Conservation (phyloP, 441 rosid species). For the Brassica balearica region DNA sequence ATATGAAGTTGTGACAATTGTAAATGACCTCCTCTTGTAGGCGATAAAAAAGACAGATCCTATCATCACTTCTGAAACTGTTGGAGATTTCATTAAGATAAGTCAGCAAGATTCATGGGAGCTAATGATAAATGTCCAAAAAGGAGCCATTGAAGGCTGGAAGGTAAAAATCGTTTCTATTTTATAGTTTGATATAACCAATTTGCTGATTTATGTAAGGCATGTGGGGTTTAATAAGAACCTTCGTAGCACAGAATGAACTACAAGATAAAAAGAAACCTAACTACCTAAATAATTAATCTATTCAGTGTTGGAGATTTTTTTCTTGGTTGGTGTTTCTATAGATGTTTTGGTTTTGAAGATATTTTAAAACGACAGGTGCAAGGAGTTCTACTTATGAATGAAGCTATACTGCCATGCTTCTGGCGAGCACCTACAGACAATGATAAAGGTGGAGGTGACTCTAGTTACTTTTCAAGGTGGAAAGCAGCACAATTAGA, state of each 20-base stretch:
- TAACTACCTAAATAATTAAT: conserved; percentile 6
- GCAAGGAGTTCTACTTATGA: conserved; percentile 74
- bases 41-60: conserved; percentile 58
- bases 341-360: conserved; percentile 26
- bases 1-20: conserved; percentile 22
- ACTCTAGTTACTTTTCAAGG: conserved; percentile 68
- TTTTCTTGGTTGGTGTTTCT: conserved; percentile 10
- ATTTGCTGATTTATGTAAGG: conserved; percentile 1
- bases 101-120: conserved; percentile 71
- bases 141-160: conserved; percentile 84
- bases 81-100: conserved; percentile 62
- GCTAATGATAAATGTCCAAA: conserved; percentile 60
- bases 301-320: conserved; percentile 2
- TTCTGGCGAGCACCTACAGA: conserved; percentile 98
- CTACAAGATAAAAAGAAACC: background rate
- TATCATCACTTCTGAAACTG: conserved; percentile 52
- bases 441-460: conserved; percentile 95
- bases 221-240: conserved; percentile 10
- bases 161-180: conserved; percentile 57
- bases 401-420: conserved; percentile 80
- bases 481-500: conserved; percentile 84
- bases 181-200: conserved; percentile 21
- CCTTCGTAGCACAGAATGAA: background rate
- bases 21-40: conserved; percentile 48
- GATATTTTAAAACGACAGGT: conserved; percentile 52